Percentiles rank a stretch among this genome's conserved stretches.
These are phyloP conservation scores for Papiliotrema laurentii DNA, from an alignment of 1,284 basidiomycete species.

Conservation along the genomic window DNA sequence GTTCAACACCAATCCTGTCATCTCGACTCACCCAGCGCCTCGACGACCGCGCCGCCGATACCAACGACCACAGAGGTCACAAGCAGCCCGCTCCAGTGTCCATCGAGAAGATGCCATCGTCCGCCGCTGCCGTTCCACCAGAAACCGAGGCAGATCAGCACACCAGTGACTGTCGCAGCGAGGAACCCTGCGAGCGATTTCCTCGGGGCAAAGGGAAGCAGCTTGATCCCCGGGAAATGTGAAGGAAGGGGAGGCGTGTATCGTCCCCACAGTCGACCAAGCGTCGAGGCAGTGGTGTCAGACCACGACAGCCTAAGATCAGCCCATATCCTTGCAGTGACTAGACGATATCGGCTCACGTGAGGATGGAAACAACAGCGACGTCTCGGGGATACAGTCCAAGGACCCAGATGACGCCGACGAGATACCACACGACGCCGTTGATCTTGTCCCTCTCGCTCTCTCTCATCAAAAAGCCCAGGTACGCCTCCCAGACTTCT, in stretches of 20 bases:
- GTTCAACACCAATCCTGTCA: not conserved
- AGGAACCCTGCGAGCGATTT: constrained; percentile 76
- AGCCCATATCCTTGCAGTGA: not conserved
- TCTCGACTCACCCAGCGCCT: constrained; percentile 67
- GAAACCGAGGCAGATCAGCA: constrained; percentile 67
- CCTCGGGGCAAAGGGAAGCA: constrained; percentile 40
- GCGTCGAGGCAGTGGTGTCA: constrained; percentile 89
- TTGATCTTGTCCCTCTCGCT: constrained; percentile 78
- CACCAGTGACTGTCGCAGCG: constrained; percentile 75
- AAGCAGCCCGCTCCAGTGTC: constrained; percentile 51
- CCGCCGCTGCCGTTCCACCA: constrained; percentile 61
- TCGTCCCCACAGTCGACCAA: constrained; percentile 79
- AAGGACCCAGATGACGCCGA: constrained; percentile 82
- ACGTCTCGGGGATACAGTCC: constrained; percentile 78
- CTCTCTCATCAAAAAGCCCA: constrained; percentile 92
- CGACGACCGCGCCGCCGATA: constrained; percentile 72
- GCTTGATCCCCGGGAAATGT: constrained; percentile 46
- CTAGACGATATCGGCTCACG: constrained; percentile 56
- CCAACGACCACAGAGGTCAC: constrained; percentile 63
- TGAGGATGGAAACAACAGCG: constrained; percentile 79
- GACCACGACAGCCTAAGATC: constrained; percentile 81
- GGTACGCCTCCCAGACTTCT: constrained; percentile 64
- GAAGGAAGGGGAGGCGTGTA: constrained; percentile 70
- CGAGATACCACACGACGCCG: constrained; percentile 92
- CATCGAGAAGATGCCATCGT: constrained; percentile 49